phyloP scores from a whole-genome alignment of 257 asterid genomes.

The Agastache rugosa region DNA sequence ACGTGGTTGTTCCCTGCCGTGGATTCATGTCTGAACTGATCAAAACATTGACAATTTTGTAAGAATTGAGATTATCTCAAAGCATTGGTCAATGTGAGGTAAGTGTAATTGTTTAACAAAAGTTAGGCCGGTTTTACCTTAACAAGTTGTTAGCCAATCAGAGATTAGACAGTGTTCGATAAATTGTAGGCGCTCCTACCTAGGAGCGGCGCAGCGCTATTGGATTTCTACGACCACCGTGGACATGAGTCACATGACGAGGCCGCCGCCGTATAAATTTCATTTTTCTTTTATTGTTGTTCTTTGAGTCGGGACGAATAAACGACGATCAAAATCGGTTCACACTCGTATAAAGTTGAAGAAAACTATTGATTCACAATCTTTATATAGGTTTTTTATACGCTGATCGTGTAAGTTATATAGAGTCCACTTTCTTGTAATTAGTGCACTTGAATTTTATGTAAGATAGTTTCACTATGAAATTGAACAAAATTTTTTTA shows the following conservation, averaged over 20 bases:
- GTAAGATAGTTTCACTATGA: no score
- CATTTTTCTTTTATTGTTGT: background rate
- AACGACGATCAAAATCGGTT: no score
- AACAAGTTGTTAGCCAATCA: slow-evolving; percentile 36
- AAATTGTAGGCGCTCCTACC: background rate
- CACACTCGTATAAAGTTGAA: no score
- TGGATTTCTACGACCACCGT: background rate
- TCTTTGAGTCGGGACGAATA: background rate
- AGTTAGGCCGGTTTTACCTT: slow-evolving; percentile 49
- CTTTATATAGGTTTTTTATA: no score
- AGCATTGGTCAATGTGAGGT: slow-evolving; percentile 30
- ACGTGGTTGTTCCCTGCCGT: slow-evolving; percentile 48
- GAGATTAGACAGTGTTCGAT: slow-evolving; percentile 7
- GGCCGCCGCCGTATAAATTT: background rate
- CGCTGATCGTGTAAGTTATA: no score
- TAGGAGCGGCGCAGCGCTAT: background rate
- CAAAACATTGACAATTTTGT: slow-evolving; percentile 46
- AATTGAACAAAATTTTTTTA: no score
- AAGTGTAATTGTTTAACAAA: slow-evolving; percentile 20
- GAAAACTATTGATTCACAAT: no score
- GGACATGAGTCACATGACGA: background rate
- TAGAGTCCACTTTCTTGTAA: no score
- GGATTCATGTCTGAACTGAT: slow-evolving; percentile 50
- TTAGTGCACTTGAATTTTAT: no score
- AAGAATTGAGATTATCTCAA: slow-evolving; percentile 25